Evolutionary conservation across 78 protist genomes (phyloP), one percentile per base, ranked within the genome.

Genomic region (Ministeria vibrans): DNA sequence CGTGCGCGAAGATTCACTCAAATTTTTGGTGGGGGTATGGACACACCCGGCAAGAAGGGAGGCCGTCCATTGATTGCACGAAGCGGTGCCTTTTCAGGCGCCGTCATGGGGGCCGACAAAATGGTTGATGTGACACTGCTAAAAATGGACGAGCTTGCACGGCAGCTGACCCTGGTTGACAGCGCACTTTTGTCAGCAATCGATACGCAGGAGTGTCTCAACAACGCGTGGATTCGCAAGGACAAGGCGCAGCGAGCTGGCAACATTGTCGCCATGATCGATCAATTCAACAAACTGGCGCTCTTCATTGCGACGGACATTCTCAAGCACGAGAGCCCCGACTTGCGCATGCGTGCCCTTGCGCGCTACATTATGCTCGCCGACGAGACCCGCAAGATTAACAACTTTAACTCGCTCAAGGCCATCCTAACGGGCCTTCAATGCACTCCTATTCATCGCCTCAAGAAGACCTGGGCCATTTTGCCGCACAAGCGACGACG

Each of bases 371-470:
- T 41, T 4, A 13, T 25, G 74, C 28, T 68, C 6, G 74, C 74
- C 32, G 22, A 9, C 2, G 23, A 36, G 22, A 2, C 23, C 9
- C 49, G 49, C 74, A 41, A 34, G 66, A 25, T 75, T 15, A 25
- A 36, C 69, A 75, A 75, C 66, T 75, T 75, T 45, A 53, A 49
- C 68, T 2, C 69, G 44, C 62, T 75, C 51, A 75, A 53, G 68
- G 79, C 79, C 68, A 53, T 75, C 6, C 51, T 75, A 42, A 38
- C 68, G 18, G 79, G 46, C 49, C 79, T 75, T 27, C 68, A 75
- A 45, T 34, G 46, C n/a, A 25, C 66, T 15, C 68, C 68, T 30
- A 53, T 75, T 1, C 38, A 11, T 30, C 79, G 79, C n/a, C 79
- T 75, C 39, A 53, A 53, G 68, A 30, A 36, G 43, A 75, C 79